Evolutionary conservation across 1,139 yeast species (phyloP).

Genomic region (Petasospora fabianii): DNA sequence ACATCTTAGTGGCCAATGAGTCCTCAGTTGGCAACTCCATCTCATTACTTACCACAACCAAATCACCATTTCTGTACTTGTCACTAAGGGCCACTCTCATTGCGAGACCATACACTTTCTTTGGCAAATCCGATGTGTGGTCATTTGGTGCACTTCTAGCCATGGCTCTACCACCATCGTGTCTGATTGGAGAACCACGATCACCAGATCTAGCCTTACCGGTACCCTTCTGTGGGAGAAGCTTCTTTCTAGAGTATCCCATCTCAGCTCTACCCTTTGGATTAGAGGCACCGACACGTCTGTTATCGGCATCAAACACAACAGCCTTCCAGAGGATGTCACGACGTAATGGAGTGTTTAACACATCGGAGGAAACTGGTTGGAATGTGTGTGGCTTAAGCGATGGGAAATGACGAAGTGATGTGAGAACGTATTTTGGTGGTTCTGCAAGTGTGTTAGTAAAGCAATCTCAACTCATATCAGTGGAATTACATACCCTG

Average conservation of each 20-base stretch:
- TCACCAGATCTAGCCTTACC: constrained; percentile 97
- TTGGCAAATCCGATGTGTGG: constrained; percentile 79
- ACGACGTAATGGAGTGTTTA: constrained; percentile 77
- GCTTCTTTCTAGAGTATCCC: constrained; percentile 79
- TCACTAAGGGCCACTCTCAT: constrained; percentile 77
- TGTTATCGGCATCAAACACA: constrained; percentile 83
- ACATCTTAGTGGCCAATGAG: constrained; percentile 30
- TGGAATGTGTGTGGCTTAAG: constrained; percentile 76
- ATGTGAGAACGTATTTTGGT: constrained; percentile 74
- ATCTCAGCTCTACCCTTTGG: constrained; percentile 84
- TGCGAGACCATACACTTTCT: constrained; percentile 70
- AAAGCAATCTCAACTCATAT: too few relatives aligned
- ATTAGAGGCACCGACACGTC: constrained; percentile 84
- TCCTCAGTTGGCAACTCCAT: constrained; percentile 27
- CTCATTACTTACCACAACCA: constrained; percentile 64
- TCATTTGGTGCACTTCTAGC: constrained; percentile 91
- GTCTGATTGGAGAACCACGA: constrained; percentile 88
- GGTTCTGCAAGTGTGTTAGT: constrained; percentile 36
- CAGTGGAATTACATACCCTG: constrained; percentile 25
- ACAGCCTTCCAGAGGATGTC: constrained; percentile 95
- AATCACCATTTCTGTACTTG: constrained; percentile 69
- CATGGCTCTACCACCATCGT: constrained; percentile 86
- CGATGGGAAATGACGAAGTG: constrained; percentile 82
- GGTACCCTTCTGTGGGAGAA: constrained; percentile 87
- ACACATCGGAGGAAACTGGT: constrained; percentile 67